Percentiles rank a stretch among this genome's conserved stretches.
These are phyloP conservation scores for Crithidia thermophila DNA, from an alignment of 208 protist genomes.

Conservation along the genomic window DNA sequence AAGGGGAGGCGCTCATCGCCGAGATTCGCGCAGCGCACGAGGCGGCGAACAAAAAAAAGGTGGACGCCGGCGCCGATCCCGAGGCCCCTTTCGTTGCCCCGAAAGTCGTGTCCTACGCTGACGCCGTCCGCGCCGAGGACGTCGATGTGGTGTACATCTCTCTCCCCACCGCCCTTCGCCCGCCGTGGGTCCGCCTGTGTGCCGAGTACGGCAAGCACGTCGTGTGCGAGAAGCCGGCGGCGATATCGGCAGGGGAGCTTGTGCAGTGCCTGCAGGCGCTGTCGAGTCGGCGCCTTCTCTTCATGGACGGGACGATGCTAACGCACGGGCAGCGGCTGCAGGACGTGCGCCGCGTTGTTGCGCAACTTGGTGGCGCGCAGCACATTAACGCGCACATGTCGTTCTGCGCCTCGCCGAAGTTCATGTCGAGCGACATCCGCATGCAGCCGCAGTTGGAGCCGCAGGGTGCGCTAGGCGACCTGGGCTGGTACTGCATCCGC, in stretches of 20 bases:
- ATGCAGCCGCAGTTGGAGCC: constrained; percentile 59
- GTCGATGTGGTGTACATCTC: constrained; percentile 82
- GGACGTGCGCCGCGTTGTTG: constrained; percentile 40
- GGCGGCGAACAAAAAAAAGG: constrained; percentile 1
- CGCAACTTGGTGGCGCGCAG: constrained; percentile 34
- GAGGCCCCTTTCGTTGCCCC: constrained; percentile 26
- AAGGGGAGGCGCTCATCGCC: constrained; percentile 30
- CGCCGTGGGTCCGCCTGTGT: constrained; percentile 61
- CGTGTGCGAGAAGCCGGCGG: constrained; percentile 70
- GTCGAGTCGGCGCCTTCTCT: constrained; percentile 52
- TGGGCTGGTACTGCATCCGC: constrained; percentile 83
- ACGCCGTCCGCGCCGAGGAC: constrained; percentile 41
- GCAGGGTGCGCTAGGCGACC: constrained; percentile 67
- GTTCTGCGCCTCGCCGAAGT: constrained; percentile 51
- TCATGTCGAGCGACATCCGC: constrained; percentile 64
- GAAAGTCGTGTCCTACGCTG: constrained; percentile 49
- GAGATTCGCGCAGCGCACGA: constrained; percentile 24
- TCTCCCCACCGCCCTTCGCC: constrained; percentile 48
- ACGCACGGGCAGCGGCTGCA: constrained; percentile 60
- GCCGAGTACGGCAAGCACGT: constrained; percentile 68
- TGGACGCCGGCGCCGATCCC: neutral
- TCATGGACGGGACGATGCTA: constrained; percentile 72
- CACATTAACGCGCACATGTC: constrained; percentile 63
- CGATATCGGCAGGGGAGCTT: constrained; percentile 37
- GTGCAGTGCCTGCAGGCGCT: constrained; percentile 49